Evolutionary conservation across 495 filamentous ascomycete genomes (phyloP), one percentile per base, ranked within the genome.

Genomic region (Trichoderma erinaceum): DNA sequence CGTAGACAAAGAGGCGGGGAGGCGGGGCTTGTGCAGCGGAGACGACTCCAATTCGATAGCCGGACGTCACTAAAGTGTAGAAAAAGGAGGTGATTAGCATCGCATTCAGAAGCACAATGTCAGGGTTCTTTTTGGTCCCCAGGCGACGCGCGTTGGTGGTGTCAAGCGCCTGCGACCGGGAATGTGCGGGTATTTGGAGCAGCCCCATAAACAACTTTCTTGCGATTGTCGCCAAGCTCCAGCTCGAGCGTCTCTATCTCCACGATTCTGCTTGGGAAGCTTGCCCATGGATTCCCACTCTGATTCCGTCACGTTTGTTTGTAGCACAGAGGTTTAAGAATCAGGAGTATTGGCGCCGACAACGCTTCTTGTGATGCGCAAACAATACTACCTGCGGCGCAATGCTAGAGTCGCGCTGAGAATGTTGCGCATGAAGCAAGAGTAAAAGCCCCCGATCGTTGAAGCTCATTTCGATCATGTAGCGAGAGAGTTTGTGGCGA

Each of bases 1-100:
- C 56, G 56, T 61, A 61, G 56, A 66, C 72, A 68, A 67, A 67
- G 69, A 65, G 58, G 68, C 69, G 72, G 68, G 65, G 68, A 70
- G 67, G 69, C 69, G 70, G 67, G 69, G 70, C 71, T 72, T 50
- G 41, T 67, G 69, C 63, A 65, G 68, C 67, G 69, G 68, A 69
- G 69, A 70, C 52, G 72, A 32, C 16, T 61, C 56, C 56, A 61
- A 61, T 61, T 61, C 56, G 56, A 61, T 32, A 15, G 16, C 16
- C 13, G 15, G 16, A 21, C 25, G 56, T 61, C 56, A 61, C 56
- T 61, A 61, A 23, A 61, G 27, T 8, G 4, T 61, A 23, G 8
- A 38, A 32, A 56, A 29, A 32, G 56, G 56, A 61, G 56, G 56
- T 25, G 25, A 18, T 61, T 61, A 61, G 56, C 56, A 61, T 29